Evolutionary conservation across 768 basidiomycete species (phyloP), one percentile per base, ranked within the genome.

Genomic region (Hypsizygus marmoreus): DNA sequence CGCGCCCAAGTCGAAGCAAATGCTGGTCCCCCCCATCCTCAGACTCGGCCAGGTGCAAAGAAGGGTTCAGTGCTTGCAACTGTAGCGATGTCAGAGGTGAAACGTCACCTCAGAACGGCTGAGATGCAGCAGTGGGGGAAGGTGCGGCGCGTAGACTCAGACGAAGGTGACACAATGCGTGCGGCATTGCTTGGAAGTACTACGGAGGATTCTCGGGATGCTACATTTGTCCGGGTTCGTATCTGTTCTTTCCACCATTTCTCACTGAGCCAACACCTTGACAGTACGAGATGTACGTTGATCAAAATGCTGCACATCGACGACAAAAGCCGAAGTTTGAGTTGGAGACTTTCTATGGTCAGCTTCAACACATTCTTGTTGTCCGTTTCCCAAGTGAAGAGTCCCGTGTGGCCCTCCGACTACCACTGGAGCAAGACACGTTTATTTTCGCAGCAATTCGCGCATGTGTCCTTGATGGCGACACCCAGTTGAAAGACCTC

Each of bases 241-340:
- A 4, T 23, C 61, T 58, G 9, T 1, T 45, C 22, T 29, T 40
- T 34, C 11, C 16, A 4, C 28, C 32, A 31, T 14, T 40, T 26
- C 16, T 9, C 20, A 33, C 11, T 23, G 8, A 22, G 32, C 19
- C 26, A 9, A 34, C 25, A 31, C 26, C 33, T 22, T 33, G 8
- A 13, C 25, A 70, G 70, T 72, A 72, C 49, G 53, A 67, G 29
- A 32, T 63, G 26, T 52, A 57, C 33, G 58, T 68, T 8, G 69
- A 73, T 50, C 45, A 49, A 6, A 47, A 65, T 47, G 59, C 62
- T 1, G 32, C 31, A 2, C 16, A 40, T 12, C 48, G 28, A 3
- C 31, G 48, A 2, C 20, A 9, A 28, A 34, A n/a, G 1, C 30
- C 40, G 4, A 23, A 34, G 4, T 53, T 47, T 19, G 23, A 33